A percentile compares a stretch with the other conserved stretches of the same genome.
Conservation (phyloP, 352 stramenopile genomes). For the Globisporangium ultimum region DNA sequence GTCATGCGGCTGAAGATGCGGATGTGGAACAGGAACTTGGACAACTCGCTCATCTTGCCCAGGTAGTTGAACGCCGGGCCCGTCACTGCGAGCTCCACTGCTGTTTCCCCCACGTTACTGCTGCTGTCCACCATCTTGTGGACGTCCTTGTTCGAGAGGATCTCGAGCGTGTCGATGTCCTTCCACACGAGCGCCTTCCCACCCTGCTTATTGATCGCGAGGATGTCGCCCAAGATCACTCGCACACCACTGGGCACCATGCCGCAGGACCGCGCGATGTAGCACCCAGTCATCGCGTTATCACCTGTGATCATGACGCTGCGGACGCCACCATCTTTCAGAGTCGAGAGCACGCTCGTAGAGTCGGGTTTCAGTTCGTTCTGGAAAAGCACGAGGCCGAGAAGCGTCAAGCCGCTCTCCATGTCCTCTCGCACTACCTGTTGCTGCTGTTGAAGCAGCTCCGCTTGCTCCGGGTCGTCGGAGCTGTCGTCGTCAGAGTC, state of each 20-base stretch:
- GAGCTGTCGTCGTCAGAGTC: too few species aligned
- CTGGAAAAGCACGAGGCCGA: constrained; percentile 78
- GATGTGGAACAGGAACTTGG: constrained; percentile 34
- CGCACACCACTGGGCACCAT: constrained; percentile 29
- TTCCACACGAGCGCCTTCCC: constrained; percentile 33
- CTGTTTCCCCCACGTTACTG: background rate
- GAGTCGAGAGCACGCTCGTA: constrained; percentile 46
- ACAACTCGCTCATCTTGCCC: constrained; percentile 22
- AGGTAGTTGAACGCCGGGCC: constrained; percentile 33
- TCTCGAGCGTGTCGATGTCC: constrained; percentile 40
- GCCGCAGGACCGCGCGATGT: constrained; percentile 38
- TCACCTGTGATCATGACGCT: constrained; percentile 84
- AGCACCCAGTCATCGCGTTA: constrained; percentile 52
- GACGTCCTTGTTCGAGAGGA: constrained; percentile 28
- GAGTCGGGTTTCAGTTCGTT: constrained; percentile 82
- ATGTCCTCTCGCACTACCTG: constrained; percentile 37
- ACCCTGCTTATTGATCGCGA: constrained; percentile 20
- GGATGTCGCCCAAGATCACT: constrained; percentile 41
- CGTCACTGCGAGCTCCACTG: constrained; percentile 40
- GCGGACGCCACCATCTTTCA: constrained; percentile 59
- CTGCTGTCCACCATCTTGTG: constrained; percentile 23
- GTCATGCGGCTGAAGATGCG: constrained; percentile 56
- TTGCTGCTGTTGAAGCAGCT: background rate
- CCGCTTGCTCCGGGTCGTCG: too few species aligned
- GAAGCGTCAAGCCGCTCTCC: constrained; percentile 47